Base-by-base conservation (phyloP, 331 rosid genomes). In the Quercus tomentella region DNA sequence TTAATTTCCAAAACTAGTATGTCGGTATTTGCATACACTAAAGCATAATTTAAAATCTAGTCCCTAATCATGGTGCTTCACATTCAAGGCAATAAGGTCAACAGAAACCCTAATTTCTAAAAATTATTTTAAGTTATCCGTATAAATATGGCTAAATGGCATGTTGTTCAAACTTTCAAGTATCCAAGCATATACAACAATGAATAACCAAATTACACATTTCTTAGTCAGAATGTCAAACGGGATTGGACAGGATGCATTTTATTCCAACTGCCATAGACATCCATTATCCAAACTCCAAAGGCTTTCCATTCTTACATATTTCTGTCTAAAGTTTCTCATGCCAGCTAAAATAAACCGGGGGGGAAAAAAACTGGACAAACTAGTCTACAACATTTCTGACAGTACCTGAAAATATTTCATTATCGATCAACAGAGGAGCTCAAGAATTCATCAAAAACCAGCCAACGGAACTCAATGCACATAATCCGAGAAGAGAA, bases 401-500 rank as follows among this genome's bases (percentile, higher is more conserved):
- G 30, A 73, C 18, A 68, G 14, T 45, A 31, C 15, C 63, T 61
- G 75, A 74, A 37, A 72, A 55, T 37, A 76, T 41, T 79, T 76
- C 80, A 67, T 73, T 67, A 51, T 75, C 79, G 78, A 9, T 35
- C 75, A 28, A 76, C 78, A 76, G 35, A 37, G 72, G 56, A 33
- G 71, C 71, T 43, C 60, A 60, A 69, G 77, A 68, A 67, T 55
- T 80, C 82, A 37, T 21, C 55, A 67, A 74, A 75, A 76, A 76
- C 83, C 71, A 78, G 66, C 25, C 75, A 69, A 81, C 78, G 55
- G 67, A 70, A 62, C 73, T 69, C 56, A 78, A 76, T 21, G 73
- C 88, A 69, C 74, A 66, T 74, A 68, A 80, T 77, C 81, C 81
- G 62, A 81, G 81, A 83, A 83, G 77, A 79, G 56, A 80, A 79